Base-by-base conservation (phyloP, 164 flowering plant species). In the Sextonia rubra region DNA sequence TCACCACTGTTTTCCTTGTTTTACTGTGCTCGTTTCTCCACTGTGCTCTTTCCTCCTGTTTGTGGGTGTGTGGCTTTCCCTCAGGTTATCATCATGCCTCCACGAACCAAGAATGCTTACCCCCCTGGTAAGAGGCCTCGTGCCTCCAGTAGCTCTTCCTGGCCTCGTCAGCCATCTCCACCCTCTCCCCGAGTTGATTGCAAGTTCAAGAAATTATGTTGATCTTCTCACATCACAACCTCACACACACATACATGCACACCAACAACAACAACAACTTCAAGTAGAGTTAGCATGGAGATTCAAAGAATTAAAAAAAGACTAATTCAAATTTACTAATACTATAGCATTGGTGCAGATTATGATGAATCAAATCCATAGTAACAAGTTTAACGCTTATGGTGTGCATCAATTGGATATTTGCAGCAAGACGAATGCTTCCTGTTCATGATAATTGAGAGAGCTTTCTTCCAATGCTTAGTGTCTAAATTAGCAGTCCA, bases 351-450 rank as follows among this genome's bases (percentile, higher is more conserved):
- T 25, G 26, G 15, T 22, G 9, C 15, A n/a, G 2, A 2, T 9
- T 32, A 18, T 58, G 20, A 1, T n/a, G 9, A 9, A 4, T 4
- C 29, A 32, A 6, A 12, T 17, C 49, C 22, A 65, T 29, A 65
- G 30, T 29, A 12, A 12, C 29, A 24, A 24, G 12, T 32, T 7
- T 44, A 62, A 64, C 56, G 69, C 85, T 85, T 78, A 86, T 87
- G 82, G 30, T 60, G 61, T 69, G 63, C 73, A 71, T 80, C 73
- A 66, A 88, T 73, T 12, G 86, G 89, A 76, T 86, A 83, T 71
- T 29, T 76, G 71, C 72, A 48, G 66, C 62, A 74, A 71, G 80
- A 71, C 29, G 80, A 66, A 73, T 30, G 69, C 75, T 76, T 78
- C 69, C 69, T 83, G 25, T 22, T 58, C 75, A 73, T 80, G 61